These are phyloP conservation scores for Neurospora sp. DNA, from an alignment of 495 filamentous ascomycete species.

Conservation along the genomic window DNA sequence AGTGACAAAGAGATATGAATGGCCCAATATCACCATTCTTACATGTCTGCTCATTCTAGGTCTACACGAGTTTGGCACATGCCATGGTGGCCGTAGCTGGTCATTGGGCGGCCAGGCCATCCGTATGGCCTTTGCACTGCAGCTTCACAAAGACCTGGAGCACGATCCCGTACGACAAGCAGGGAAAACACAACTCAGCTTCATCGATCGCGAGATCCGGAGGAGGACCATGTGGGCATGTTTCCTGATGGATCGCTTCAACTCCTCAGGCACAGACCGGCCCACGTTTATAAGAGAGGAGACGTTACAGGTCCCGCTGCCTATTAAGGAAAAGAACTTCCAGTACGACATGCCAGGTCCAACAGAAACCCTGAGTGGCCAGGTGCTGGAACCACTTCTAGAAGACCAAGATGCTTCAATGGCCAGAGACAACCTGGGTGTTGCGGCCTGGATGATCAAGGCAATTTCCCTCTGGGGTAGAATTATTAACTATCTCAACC, in stretches of 20 bases:
- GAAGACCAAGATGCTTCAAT: conserved; percentile 54
- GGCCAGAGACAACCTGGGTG: conserved; percentile 81
- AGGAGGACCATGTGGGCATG: conserved; percentile 96
- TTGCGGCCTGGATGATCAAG: conserved; percentile 83
- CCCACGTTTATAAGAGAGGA: conserved; percentile 88
- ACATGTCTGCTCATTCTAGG: conserved; percentile 81
- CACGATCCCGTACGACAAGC: conserved; percentile 65
- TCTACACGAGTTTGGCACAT: conserved; percentile 92
- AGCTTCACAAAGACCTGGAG: conserved; percentile 88
- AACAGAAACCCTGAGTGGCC: conserved; percentile 74
- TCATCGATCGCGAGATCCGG: conserved; percentile 86
- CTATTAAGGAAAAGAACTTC: conserved; percentile 82
- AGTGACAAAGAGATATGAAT: conserved; percentile 75
- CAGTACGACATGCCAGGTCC: conserved; percentile 83
- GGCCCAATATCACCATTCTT: conserved; percentile 90
- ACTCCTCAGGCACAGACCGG: conserved; percentile 87
- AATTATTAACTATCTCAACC: conserved; percentile 81
- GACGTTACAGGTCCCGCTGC: conserved; percentile 78
- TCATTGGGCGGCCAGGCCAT: conserved; percentile 89
- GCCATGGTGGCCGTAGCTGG: conserved; percentile 93
- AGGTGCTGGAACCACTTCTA: conserved; percentile 53
- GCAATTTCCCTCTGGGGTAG: conserved; percentile 81
- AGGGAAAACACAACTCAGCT: conserved; percentile 62
- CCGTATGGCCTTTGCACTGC: conserved; percentile 92
- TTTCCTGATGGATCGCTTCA: conserved; percentile 95